phyloP scores from a whole-genome alignment of 2,329 filamentous ascomycete genomes.

The Epichloe aotearoae region DNA sequence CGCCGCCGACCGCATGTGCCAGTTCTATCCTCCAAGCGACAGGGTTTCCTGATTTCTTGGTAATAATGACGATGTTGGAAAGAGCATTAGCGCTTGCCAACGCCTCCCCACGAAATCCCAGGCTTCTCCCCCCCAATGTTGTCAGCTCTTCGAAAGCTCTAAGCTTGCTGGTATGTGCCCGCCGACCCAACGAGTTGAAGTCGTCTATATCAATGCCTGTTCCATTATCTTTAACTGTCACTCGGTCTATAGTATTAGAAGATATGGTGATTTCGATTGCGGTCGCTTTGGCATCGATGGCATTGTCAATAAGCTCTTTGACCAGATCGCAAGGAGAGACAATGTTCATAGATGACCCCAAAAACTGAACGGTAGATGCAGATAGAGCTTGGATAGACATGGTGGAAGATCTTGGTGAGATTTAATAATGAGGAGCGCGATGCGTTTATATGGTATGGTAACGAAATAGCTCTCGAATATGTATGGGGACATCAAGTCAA shows the following conservation, averaged over 20 bases:
- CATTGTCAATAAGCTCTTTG: slow-evolving; percentile 69
- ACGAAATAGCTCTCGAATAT: background rate
- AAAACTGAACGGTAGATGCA: slow-evolving; percentile 34
- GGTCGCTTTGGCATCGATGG: slow-evolving; percentile 57
- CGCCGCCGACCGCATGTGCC: slow-evolving; percentile 18
- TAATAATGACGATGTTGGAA: slow-evolving; percentile 47
- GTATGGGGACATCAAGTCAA: background rate
- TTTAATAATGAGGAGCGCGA: background rate
- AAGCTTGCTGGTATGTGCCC: slow-evolving; percentile 65
- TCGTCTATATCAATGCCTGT: slow-evolving; percentile 52
- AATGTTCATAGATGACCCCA: slow-evolving; percentile 49
- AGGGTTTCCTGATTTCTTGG: slow-evolving; percentile 46
- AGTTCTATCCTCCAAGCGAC: slow-evolving; percentile 41
- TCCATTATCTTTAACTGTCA: slow-evolving; percentile 65
- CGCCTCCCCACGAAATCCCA: slow-evolving; percentile 69
- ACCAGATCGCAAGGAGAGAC: slow-evolving; percentile 47
- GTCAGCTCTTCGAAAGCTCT: slow-evolving; percentile 47
- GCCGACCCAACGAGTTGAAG: slow-evolving; percentile 46
- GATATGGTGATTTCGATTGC: slow-evolving; percentile 52
- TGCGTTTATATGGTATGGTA: background rate
- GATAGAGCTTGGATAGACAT: slow-evolving; percentile 41
- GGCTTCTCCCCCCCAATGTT: slow-evolving; percentile 38
- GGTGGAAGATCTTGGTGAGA: background rate
- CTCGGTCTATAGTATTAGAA: slow-evolving; percentile 51
- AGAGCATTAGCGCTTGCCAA: slow-evolving; percentile 52